Evolutionary conservation across 768 basidiomycete genomes (phyloP).

Genomic region (Hemileccinum rubropunctum): DNA sequence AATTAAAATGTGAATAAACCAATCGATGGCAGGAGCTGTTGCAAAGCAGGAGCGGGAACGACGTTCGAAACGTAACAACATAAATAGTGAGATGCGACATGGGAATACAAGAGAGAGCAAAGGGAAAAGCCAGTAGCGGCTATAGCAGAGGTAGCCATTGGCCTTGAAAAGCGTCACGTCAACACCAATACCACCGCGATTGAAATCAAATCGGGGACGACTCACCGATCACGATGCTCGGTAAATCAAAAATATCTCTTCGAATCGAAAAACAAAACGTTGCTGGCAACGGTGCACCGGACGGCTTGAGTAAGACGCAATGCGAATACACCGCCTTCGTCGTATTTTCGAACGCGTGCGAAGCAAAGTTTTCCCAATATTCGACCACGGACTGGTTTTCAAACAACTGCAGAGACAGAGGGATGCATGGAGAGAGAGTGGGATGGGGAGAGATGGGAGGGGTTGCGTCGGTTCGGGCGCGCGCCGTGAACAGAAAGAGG

Average conservation of each 20-base stretch:
- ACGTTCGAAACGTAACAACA: background rate
- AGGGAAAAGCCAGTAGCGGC: constrained; percentile 2
- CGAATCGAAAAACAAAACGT: constrained; percentile 97
- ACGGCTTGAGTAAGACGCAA: constrained; percentile 84
- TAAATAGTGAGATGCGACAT: constrained; percentile 17
- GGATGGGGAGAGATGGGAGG: no score
- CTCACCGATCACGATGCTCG: constrained; percentile 82
- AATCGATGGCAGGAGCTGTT: background rate
- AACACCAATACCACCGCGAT: background rate
- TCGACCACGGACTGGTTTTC: constrained; percentile 94
- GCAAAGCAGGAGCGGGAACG: background rate
- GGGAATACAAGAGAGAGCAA: background rate
- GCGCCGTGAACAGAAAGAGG: constrained; percentile 19
- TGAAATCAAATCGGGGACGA: no score
- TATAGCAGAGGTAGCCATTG: constrained; percentile 86
- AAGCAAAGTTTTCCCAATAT: constrained; percentile 96
- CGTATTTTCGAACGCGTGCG: constrained; percentile 96
- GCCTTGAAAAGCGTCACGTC: constrained; percentile 41
- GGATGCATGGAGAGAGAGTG: no score
- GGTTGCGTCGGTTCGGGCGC: constrained; percentile 2
- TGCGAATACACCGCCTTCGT: constrained; percentile 94
- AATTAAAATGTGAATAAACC: no score
- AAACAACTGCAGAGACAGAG: constrained; percentile 58
- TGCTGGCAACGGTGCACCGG: constrained; percentile 80
- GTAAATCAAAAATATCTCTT: constrained; percentile 87